Conservation (phyloP, 345 rosid species). For the Rhodomyrtus tomentosa region DNA sequence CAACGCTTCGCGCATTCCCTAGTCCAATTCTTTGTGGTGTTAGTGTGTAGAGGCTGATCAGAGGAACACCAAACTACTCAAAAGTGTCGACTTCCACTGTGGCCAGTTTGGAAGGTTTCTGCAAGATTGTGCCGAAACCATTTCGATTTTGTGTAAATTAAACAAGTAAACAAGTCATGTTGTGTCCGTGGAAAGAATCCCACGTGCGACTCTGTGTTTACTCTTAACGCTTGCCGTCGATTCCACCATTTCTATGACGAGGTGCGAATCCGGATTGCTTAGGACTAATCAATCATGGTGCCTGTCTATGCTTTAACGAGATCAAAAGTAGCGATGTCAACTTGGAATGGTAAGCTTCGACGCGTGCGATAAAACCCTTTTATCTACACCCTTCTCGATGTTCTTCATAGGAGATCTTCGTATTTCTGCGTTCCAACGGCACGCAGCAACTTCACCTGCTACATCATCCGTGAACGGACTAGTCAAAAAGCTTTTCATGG, state of each 20-base stretch:
- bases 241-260: neutral
- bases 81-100: neutral
- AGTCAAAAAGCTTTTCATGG: too few relatives aligned
- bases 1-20: neutral
- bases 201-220: neutral
- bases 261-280: neutral
- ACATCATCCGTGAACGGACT: too few relatives aligned
- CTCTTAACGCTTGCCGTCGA: neutral
- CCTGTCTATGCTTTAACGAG: neutral
- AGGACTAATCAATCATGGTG: rapidly evolving
- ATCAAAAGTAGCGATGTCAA: neutral
- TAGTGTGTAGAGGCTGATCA: neutral
- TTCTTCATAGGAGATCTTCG: too few relatives aligned
- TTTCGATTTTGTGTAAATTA: too few relatives aligned
- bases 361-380: too few relatives aligned
- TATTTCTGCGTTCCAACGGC: too few relatives aligned
- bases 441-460: too few relatives aligned
- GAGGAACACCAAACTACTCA: neutral
- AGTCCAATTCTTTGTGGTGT: neutral
- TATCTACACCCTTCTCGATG: too few relatives aligned
- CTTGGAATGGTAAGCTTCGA: too few relatives aligned
- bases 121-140: neutral
- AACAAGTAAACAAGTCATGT: neutral
- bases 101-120: neutral
- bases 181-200: neutral